Evolutionary conservation across 805 yeast genomes (phyloP), one percentile per base, ranked within the genome.

Genomic region (Jamesozyma rosinii): DNA sequence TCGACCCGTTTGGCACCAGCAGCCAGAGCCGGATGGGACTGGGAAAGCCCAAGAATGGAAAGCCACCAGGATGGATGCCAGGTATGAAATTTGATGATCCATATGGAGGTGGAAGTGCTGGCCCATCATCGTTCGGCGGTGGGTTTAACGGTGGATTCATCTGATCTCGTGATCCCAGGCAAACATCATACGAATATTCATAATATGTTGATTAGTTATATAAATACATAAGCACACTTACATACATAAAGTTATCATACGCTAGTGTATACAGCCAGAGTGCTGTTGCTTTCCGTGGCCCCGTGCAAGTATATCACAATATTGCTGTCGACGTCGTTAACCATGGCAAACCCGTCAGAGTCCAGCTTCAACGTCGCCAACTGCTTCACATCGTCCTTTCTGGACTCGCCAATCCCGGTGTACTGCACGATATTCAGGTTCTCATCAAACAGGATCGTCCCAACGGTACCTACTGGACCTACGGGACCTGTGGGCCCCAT

Each of bases 51-150:
- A 29, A 14, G 20, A n/a, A 35, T 11, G 38, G 21, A 14, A 22
- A 35, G 19, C 17, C 19, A 2, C 55, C 57, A 1, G 62, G 59
- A 1, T 55, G 51, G 46, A 50, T 59, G 10, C 66, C 66, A 4
- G 66, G 67, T 5, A 52, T 63, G 17, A 56, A 52, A 29, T 63
- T 48, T 41, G 64, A 61, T 44, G 63, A 62, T 38, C 67, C 67
- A 17, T 61, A 49, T 44, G 29, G 29, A 8, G 11, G 11, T 24
- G 29, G 11, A 8, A 50, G 17, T 36, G 43, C 33, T 44, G 50
- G 34, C 47, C 49, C 26, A 31, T 33, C 43, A 13, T 34, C 20
- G 21, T 40, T 36, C 13, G 27, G 20, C 21, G 38, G 39, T 37
- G 52, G 51, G 22, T 46, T 44, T 37, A 50, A 50, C 19, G 48